Evolutionary conservation across 2,329 filamentous ascomycete species (phyloP).

Genomic region (Colletotrichum sojae): DNA sequence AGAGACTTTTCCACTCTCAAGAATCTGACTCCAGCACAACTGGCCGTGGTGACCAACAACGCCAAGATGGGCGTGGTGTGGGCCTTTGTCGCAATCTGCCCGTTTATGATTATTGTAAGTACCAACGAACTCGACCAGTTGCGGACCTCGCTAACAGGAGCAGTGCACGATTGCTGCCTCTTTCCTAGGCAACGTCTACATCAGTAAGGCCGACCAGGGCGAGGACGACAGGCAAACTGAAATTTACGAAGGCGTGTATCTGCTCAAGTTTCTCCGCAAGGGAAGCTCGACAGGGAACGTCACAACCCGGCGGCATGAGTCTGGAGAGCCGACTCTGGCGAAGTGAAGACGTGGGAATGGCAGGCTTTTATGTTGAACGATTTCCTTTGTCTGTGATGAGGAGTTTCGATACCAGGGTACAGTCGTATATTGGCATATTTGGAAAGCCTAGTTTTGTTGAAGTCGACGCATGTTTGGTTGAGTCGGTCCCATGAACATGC

Average conservation of each 20-base stretch:
- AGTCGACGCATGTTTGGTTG: neutral
- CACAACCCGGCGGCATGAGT: conserved; percentile 6
- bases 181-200: conserved; percentile 52
- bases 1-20: conserved; percentile 54
- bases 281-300: neutral
- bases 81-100: conserved; percentile 74
- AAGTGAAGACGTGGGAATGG: neutral
- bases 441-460: neutral
- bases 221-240: conserved; percentile 46
- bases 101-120: conserved; percentile 65
- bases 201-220: conserved; percentile 45
- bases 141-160: neutral
- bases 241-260: conserved; percentile 49
- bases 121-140: too few relatives aligned
- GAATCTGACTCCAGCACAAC: conserved; percentile 50
- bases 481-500: too few relatives aligned
- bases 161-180: conserved; percentile 47
- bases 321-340: conserved; percentile 6
- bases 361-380: neutral
- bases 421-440: neutral
- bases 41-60: conserved; percentile 55
- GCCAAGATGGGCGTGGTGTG: conserved; percentile 74
- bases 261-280: conserved; percentile 43
- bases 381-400: neutral
- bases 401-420: conserved; percentile 4